Conservation (phyloP, 2,329 filamentous ascomycete species). For the Stachybotrys chartarum region DNA sequence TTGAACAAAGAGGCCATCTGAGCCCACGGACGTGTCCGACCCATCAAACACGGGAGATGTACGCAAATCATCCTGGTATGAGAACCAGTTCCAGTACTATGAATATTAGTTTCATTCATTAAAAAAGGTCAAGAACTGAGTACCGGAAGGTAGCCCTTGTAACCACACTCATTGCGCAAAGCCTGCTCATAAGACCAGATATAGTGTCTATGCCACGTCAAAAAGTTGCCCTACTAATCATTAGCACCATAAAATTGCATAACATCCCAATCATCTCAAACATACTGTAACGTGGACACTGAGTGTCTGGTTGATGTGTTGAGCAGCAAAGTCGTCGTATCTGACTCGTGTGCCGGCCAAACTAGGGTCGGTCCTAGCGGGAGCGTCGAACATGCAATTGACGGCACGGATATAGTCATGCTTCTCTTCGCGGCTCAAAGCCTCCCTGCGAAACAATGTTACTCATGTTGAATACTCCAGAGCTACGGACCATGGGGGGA, state of each 20-base stretch:
- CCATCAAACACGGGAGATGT: slow-evolving; percentile 1
- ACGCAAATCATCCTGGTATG: not conserved
- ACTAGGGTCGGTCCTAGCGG: not conserved
- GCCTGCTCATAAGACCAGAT: slow-evolving; percentile 1
- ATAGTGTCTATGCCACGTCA: slow-evolving; percentile 2
- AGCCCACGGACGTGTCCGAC: not conserved
- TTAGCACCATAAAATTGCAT: not conserved
- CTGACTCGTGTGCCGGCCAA: not conserved
- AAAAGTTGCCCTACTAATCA: not conserved
- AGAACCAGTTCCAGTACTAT: slow-evolving; percentile 1
- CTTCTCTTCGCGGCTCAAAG: not conserved
- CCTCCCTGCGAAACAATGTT: not conserved
- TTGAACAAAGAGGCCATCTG: not conserved
- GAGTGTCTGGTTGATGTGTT: slow-evolving; percentile 1
- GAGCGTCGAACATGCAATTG: not conserved
- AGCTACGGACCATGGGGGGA: not conserved
- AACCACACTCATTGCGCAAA: not conserved
- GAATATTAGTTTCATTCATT: not conserved
- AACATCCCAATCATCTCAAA: not conserved
- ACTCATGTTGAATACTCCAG: not conserved
- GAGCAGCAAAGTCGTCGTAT: slow-evolving; percentile 1
- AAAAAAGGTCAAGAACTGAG: not conserved
- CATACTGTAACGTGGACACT: not conserved
- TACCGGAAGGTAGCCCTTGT: slow-evolving; percentile 1
- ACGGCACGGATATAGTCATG: not conserved